Conservation (phyloP, 148 eudicot species). For the Bassia scoparia region DNA sequence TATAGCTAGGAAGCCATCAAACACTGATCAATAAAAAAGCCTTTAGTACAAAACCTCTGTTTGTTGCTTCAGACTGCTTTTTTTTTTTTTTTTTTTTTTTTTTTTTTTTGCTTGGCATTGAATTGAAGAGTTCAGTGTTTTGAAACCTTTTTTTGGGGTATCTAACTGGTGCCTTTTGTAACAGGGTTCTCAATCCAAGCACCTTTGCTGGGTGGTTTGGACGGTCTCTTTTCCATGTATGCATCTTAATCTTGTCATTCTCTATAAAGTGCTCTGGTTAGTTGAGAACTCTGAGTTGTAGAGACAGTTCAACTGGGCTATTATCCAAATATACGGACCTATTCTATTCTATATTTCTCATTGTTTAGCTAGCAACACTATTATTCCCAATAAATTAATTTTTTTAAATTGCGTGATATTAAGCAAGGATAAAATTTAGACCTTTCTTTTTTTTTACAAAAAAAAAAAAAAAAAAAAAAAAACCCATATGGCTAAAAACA, state of each 20-base stretch:
- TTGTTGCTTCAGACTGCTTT: neutral
- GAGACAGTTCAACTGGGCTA: neutral
- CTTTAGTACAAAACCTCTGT: neutral
- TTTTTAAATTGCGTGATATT: too few species aligned
- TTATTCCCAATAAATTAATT: too few species aligned
- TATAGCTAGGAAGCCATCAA: too few species aligned
- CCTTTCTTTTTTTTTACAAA: too few species aligned
- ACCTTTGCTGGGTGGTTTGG: conserved; percentile 99
- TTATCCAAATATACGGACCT: neutral
- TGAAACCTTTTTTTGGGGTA: too few species aligned
- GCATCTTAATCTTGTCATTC: conserved; percentile 21
- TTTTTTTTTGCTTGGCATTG: neutral
- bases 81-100: too few species aligned
- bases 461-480: too few species aligned
- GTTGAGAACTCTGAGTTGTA: neutral
- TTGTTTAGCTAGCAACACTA: neutral
- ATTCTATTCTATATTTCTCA: neutral
- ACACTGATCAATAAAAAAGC: too few species aligned
- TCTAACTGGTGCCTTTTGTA: conserved; percentile 22
- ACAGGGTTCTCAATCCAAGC: conserved; percentile 91
- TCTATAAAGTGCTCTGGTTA: neutral
- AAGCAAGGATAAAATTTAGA: too few species aligned
- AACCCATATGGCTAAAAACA: too few species aligned
- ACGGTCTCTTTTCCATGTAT: conserved; percentile 87
- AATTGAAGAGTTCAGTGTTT: neutral